A percentile compares a stretch with the other conserved stretches of the same genome.
phyloP scores from a whole-genome alignment of 148 eudicot species.

The Camellia granthamiana region DNA sequence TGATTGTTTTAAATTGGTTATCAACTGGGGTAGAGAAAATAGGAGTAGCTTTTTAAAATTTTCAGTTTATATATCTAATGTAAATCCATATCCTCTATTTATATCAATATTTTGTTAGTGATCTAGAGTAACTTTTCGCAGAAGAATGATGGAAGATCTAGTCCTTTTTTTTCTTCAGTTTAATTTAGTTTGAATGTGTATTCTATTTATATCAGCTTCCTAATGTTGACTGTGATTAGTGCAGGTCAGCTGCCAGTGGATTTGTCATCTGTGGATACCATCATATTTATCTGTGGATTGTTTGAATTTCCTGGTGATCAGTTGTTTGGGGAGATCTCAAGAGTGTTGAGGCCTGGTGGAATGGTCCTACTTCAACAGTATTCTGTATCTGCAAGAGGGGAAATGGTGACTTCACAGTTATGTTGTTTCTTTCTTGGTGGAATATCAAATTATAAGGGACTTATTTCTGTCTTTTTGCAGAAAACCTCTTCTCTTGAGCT shows the following conservation, averaged over 20 bases:
- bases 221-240: neutral
- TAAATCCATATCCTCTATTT: too few relatives aligned
- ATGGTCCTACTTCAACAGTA: slow-evolving; percentile 43
- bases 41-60: too few relatives aligned
- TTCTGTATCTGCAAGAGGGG: slow-evolving; percentile 33
- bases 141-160: neutral
- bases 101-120: too few relatives aligned
- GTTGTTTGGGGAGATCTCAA: slow-evolving; percentile 51
- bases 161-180: neutral
- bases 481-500: slow-evolving; percentile 48
- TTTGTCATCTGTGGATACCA: slow-evolving; percentile 53
- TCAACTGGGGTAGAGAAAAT: too few relatives aligned
- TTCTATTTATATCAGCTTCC: slow-evolving; percentile 4
- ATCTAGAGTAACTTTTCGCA: neutral
- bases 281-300: slow-evolving; percentile 44
- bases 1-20: neutral
- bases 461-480: slow-evolving; percentile 30
- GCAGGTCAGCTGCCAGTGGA: slow-evolving; percentile 62
- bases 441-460: neutral
- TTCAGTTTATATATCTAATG: too few relatives aligned
- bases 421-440: neutral
- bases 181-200: neutral
- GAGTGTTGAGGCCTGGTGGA: slow-evolving; percentile 79
- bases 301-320: slow-evolving; percentile 57
- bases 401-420: slow-evolving; percentile 19